These are phyloP conservation scores for Cystobasidium pallidum DNA, from an alignment of 1,284 basidiomycete genomes.

Conservation along the genomic window DNA sequence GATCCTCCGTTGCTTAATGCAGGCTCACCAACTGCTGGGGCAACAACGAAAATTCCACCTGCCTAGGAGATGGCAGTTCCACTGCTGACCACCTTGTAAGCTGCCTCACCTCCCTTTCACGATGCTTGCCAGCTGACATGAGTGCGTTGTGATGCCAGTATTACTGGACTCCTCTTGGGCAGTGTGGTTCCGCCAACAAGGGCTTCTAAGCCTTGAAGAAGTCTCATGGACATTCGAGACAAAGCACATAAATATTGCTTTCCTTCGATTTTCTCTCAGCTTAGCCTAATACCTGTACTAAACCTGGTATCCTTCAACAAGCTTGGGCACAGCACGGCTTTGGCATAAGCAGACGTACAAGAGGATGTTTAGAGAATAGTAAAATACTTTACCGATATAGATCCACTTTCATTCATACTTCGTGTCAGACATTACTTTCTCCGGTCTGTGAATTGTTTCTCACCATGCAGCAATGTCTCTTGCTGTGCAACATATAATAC, in stretches of 20 bases:
- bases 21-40: slow-evolving; percentile 35
- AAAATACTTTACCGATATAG: too few species aligned
- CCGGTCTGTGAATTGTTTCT: too few species aligned
- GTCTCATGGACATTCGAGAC: background rate
- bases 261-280: slow-evolving; percentile 6
- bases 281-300: background rate
- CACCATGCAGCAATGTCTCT: too few species aligned
- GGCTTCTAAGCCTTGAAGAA: slow-evolving; percentile 4
- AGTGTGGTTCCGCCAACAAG: slow-evolving; percentile 43
- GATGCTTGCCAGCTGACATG: background rate
- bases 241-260: background rate
- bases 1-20: background rate
- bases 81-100: slow-evolving; percentile 26
- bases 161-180: slow-evolving; percentile 35
- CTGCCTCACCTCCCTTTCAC: background rate
- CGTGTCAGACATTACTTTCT: too few species aligned
- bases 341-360: too few species aligned
- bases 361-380: too few species aligned
- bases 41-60: slow-evolving; percentile 41
- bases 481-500: too few species aligned
- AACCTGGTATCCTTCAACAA: too few species aligned
- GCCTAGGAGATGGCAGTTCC: slow-evolving; percentile 38
- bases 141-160: background rate
- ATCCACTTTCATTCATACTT: too few species aligned
- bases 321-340: too few species aligned